These are phyloP conservation scores for Mycena rebaudengoi DNA, from an alignment of 768 basidiomycete genomes.

Conservation along the genomic window DNA sequence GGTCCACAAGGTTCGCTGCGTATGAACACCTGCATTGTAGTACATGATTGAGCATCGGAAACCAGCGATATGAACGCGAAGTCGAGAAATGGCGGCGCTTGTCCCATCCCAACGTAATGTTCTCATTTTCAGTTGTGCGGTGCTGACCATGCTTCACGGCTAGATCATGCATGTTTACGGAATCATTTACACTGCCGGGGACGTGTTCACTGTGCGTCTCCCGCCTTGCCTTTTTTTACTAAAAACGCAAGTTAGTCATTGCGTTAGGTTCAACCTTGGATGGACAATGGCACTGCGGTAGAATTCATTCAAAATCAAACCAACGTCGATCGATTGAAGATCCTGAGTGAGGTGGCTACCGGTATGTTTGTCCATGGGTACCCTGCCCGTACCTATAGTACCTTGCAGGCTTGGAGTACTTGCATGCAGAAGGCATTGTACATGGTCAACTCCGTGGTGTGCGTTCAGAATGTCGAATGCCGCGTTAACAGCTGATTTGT, in stretches of 20 bases:
- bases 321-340: conserved; percentile 42
- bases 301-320: conserved; percentile 43
- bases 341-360: conserved; percentile 48
- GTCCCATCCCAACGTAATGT: conserved; percentile 45
- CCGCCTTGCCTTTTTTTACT: not conserved
- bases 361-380: conserved; percentile 33
- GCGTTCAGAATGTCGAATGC: conserved; percentile 14
- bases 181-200: conserved; percentile 41
- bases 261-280: conserved; percentile 57
- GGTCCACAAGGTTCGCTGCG: conserved; percentile 41
- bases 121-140: not conserved
- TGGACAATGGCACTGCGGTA: conserved; percentile 51
- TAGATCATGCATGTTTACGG: conserved; percentile 45
- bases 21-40: too few species aligned
- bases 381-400: not conserved
- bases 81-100: conserved; percentile 52
- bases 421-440: conserved; percentile 46
- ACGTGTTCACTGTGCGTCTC: conserved; percentile 43
- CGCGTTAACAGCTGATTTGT: not conserved
- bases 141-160: not conserved
- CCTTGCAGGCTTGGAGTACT: conserved; percentile 47
- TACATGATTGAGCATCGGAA: not conserved
- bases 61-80: conserved; percentile 52
- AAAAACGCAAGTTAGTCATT: conserved; percentile 1
- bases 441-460: conserved; percentile 55